Conservation (phyloP, 1,284 basidiomycete species). For the Cerioporus squamosus region DNA sequence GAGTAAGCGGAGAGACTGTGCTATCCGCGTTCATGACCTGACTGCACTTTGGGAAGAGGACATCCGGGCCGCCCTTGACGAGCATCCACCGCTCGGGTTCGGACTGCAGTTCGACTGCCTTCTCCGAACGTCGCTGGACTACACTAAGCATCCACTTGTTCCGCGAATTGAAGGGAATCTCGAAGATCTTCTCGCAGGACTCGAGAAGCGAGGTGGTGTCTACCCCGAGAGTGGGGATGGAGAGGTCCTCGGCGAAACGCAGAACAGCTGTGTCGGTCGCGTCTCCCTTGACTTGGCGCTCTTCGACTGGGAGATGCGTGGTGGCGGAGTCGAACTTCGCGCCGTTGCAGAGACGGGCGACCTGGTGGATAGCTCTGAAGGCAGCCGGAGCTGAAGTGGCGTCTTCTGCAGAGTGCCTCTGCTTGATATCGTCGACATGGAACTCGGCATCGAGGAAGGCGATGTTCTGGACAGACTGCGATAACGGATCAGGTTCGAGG, state of each 20-base stretch:
- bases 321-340: conserved; percentile 55
- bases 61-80: conserved; percentile 64
- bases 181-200: conserved; percentile 40
- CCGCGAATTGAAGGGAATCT: conserved; percentile 65
- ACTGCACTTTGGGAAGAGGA: conserved; percentile 54
- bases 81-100: conserved; percentile 40
- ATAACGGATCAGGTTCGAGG: background rate
- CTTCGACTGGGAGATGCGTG: conserved; percentile 41
- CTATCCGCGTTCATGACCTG: conserved; percentile 44
- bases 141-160: conserved; percentile 71
- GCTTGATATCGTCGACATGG: conserved; percentile 33
- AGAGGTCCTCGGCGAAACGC: conserved; percentile 57
- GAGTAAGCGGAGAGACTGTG: conserved; percentile 39
- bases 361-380: conserved; percentile 42
- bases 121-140: conserved; percentile 23
- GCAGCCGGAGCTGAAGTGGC: conserved; percentile 22
- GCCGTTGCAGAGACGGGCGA: conserved; percentile 64
- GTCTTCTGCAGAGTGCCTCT: conserved; percentile 21
- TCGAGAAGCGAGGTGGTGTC: conserved; percentile 29
- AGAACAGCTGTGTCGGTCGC: conserved; percentile 68
- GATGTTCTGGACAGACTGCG: conserved; percentile 45
- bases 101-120: background rate
- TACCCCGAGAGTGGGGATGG: conserved; percentile 26
- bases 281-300: conserved; percentile 61
- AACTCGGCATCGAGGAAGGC: conserved; percentile 46